phyloP scores from a whole-genome alignment of 1,284 basidiomycete genomes.

The Neonothopanus nambi region DNA sequence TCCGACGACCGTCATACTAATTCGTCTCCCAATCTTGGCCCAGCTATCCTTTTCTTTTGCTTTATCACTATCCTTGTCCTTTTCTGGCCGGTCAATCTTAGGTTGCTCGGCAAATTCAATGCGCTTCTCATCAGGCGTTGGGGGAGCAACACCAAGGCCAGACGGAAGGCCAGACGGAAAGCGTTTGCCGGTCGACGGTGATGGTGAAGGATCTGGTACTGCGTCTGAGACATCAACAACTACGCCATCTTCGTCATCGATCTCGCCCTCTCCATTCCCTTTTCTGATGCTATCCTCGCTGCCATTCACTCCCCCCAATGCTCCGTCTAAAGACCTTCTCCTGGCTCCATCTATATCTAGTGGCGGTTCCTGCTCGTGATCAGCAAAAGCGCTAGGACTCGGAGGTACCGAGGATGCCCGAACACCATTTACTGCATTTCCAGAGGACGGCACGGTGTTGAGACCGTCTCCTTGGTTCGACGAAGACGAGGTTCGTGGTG shows the following conservation, averaged over 20 bases:
- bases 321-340: conserved; percentile 45
- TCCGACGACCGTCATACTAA: conserved; percentile 53
- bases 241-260: conserved; percentile 12
- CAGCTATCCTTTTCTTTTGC: conserved; percentile 47
- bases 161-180: not conserved
- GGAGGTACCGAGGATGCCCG: conserved; percentile 58
- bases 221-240: not conserved
- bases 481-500: not conserved
- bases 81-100: conserved; percentile 18
- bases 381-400: conserved; percentile 31
- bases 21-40: conserved; percentile 59
- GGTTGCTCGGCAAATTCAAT: conserved; percentile 19
- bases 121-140: conserved; percentile 16
- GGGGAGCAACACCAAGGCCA: not conserved
- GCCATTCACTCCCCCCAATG: conserved; percentile 19
- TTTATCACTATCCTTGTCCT: conserved; percentile 23
- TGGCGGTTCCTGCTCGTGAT: conserved; percentile 26
- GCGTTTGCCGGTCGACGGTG: not conserved
- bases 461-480: not conserved
- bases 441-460: not conserved
- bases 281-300: not conserved
- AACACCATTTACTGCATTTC: not conserved
- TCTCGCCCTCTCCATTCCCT: not conserved
- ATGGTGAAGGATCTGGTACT: not conserved
- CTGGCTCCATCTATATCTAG: conserved; percentile 29